Evolutionary conservation across 2,329 filamentous ascomycete genomes (phyloP).

Genomic region (Mollisiaceae sp.): DNA sequence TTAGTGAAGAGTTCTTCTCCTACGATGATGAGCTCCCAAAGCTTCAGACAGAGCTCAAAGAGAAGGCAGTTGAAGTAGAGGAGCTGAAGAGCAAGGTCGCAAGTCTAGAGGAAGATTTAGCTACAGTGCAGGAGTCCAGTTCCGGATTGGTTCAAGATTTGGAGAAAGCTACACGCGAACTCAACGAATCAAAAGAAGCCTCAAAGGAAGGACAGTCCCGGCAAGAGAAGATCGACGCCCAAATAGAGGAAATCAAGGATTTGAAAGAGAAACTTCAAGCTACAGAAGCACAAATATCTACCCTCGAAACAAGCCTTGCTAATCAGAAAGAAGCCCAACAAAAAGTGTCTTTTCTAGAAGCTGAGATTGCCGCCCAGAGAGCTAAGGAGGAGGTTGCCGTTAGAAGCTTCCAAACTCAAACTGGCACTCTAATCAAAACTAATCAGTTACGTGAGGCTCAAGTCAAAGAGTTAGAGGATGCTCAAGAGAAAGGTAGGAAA

Average conservation of each 20-base stretch:
- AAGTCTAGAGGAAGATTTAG: constrained; percentile 71
- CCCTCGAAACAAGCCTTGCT: constrained; percentile 32
- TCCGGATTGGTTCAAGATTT: constrained; percentile 61
- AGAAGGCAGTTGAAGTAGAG: constrained; percentile 73
- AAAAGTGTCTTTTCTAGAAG: constrained; percentile 32
- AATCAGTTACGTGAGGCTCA: constrained; percentile 31
- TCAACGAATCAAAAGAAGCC: constrained; percentile 76
- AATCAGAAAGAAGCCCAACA: constrained; percentile 33
- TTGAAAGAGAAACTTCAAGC: constrained; percentile 39
- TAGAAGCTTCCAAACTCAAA: constrained; percentile 29
- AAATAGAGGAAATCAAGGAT: constrained; percentile 35
- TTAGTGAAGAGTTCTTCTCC: constrained; percentile 81
- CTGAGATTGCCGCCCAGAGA: constrained; percentile 27
- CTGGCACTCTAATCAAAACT: constrained; percentile 30
- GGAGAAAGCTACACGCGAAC: constrained; percentile 52
- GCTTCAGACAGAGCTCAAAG: constrained; percentile 75
- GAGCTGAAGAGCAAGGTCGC: constrained; percentile 72
- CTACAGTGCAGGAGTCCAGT: constrained; percentile 72
- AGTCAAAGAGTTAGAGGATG: constrained; percentile 34
- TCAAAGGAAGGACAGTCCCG: constrained; percentile 28
- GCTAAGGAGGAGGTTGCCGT: constrained; percentile 4
- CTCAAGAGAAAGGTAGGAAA: constrained; percentile 30
- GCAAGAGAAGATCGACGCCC: constrained; percentile 33
- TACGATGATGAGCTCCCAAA: constrained; percentile 87
- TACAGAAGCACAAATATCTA: constrained; percentile 34